phyloP scores from a whole-genome alignment of 805 yeast genomes.

The Lipomyces orientalis region DNA sequence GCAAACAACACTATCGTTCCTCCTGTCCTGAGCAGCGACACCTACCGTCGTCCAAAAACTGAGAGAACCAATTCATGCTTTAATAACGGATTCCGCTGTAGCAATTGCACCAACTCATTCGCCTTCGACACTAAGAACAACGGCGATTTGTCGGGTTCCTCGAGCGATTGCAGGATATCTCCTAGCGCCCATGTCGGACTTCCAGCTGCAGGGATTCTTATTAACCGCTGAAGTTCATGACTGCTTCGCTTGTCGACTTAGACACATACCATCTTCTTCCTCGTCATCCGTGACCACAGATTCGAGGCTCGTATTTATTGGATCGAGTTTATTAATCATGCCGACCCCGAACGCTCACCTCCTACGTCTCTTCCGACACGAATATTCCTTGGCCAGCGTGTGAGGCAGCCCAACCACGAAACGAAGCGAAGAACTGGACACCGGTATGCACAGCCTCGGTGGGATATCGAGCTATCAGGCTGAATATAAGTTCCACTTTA shows the following conservation, averaged over 20 bases:
- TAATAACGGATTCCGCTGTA: constrained; percentile 63
- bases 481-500: background rate
- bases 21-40: background rate
- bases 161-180: constrained; percentile 64
- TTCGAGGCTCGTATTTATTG: constrained; percentile 28
- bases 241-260: background rate
- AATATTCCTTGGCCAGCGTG: background rate
- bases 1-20: background rate
- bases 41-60: constrained; percentile 43
- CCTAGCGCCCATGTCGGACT: constrained; percentile 69
- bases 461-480: background rate
- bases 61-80: constrained; percentile 62
- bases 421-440: background rate
- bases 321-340: constrained; percentile 30
- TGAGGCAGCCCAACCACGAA: background rate
- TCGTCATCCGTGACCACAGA: constrained; percentile 9
- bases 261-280: constrained; percentile 23
- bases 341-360: background rate
- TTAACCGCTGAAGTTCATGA: background rate
- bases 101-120: constrained; percentile 65
- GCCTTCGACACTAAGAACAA: constrained; percentile 61
- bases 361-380: background rate
- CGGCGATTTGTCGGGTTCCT: constrained; percentile 57
- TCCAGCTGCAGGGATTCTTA: constrained; percentile 17
- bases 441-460: background rate